phyloP scores from a whole-genome alignment of 345 rosid genomes.

The Capsella bursapastoris region DNA sequence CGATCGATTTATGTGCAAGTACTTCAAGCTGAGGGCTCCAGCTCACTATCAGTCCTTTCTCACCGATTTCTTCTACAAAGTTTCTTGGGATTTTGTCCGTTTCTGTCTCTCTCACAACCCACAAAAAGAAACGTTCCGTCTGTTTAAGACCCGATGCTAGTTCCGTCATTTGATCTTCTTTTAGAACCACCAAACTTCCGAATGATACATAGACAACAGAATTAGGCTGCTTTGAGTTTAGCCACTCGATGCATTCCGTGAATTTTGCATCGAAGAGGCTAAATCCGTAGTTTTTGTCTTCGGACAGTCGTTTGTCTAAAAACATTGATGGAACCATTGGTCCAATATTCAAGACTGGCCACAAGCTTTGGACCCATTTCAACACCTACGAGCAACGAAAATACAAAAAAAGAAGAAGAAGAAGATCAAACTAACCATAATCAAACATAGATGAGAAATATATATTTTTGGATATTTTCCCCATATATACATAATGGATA shows the following conservation, averaged over 20 bases:
- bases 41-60: conserved; percentile 52
- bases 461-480: not conserved
- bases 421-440: not conserved
- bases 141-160: conserved; percentile 52
- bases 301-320: conserved; percentile 49
- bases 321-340: conserved; percentile 61
- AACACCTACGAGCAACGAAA: conserved; percentile 31
- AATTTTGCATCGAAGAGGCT: conserved; percentile 54
- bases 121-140: conserved; percentile 46
- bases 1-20: conserved; percentile 49
- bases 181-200: conserved; percentile 57
- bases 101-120: conserved; percentile 71
- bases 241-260: conserved; percentile 51
- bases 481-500: too few relatives aligned
- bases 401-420: not conserved
- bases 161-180: conserved; percentile 58
- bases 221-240: conserved; percentile 49
- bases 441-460: too few relatives aligned
- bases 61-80: conserved; percentile 42
- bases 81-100: conserved; percentile 45
- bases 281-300: conserved; percentile 55
- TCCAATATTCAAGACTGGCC: conserved; percentile 53
- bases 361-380: conserved; percentile 49
- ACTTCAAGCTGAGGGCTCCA: conserved; percentile 65
- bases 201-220: conserved; percentile 67